A percentile compares a stretch with the other conserved stretches of the same genome.
These are phyloP conservation scores for Russula lepida DNA, from an alignment of 768 basidiomycete genomes.

Conservation along the genomic window DNA sequence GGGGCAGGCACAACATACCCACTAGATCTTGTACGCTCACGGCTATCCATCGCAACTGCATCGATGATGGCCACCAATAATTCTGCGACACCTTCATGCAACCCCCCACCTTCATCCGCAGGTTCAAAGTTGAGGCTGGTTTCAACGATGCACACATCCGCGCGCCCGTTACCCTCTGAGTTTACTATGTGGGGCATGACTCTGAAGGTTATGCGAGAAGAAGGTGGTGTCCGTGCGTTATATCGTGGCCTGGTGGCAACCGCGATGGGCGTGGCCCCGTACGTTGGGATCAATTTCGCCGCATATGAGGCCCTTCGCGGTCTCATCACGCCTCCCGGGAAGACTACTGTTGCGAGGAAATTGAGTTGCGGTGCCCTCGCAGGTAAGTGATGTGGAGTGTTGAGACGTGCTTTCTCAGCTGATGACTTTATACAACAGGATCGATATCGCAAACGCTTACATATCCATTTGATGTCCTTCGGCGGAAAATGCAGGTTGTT, in stretches of 20 bases:
- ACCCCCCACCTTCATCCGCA: constrained; percentile 24
- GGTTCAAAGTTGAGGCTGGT: constrained; percentile 32
- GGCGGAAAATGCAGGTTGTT: constrained; percentile 92
- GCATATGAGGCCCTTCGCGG: constrained; percentile 79
- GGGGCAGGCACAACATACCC: constrained; percentile 78
- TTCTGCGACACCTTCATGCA: constrained; percentile 5
- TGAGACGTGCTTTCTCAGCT: not conserved
- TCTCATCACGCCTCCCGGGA: constrained; percentile 72
- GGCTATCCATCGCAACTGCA: constrained; percentile 91
- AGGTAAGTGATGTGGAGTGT: constrained; percentile 36
- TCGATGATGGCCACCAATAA: constrained; percentile 38
- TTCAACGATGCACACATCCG: constrained; percentile 52
- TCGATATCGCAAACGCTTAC: constrained; percentile 90
- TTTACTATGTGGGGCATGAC: constrained; percentile 85
- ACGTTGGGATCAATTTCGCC: constrained; percentile 88
- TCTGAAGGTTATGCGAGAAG: constrained; percentile 79
- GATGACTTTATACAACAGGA: constrained; percentile 36
- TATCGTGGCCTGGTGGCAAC: constrained; percentile 84
- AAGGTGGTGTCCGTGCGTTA: constrained; percentile 81
- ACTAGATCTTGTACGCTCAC: constrained; percentile 85
- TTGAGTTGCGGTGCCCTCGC: constrained; percentile 81
- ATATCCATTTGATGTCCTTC: constrained; percentile 90
- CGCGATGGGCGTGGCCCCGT: constrained; percentile 83
- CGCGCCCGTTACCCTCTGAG: constrained; percentile 37
- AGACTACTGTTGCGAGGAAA: constrained; percentile 59